Evolutionary conservation across 306 rosid genomes (phyloP).

Genomic region (Notholithocarpus densiflorus): DNA sequence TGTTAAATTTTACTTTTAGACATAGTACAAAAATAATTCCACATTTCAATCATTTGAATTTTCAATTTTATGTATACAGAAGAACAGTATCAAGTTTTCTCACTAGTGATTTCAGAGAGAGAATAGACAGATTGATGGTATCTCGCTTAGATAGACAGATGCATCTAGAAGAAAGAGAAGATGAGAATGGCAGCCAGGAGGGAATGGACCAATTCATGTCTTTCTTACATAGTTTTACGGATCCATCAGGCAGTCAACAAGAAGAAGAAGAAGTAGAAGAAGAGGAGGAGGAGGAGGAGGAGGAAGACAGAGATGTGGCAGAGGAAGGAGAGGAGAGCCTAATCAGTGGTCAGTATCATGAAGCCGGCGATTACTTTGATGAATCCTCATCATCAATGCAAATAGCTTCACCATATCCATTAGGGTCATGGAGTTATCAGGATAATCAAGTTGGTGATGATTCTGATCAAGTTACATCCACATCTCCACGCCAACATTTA

Average conservation of each 20-base stretch:
- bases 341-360: slow-evolving; percentile 36
- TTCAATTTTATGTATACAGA: slow-evolving; percentile 38
- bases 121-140: slow-evolving; percentile 68
- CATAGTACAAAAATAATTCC: not conserved
- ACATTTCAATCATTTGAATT: slow-evolving; percentile 15
- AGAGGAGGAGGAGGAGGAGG: slow-evolving; percentile 38
- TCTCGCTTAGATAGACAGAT: slow-evolving; percentile 52
- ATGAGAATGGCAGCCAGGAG: slow-evolving; percentile 30
- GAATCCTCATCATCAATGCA: slow-evolving; percentile 39
- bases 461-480: slow-evolving; percentile 40
- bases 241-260: slow-evolving; percentile 7
- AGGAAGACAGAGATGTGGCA: slow-evolving; percentile 8
- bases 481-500: slow-evolving; percentile 43
- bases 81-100: slow-evolving; percentile 77
- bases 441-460: slow-evolving; percentile 66
- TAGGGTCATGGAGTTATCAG: slow-evolving; percentile 60
- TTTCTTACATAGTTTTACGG: slow-evolving; percentile 25
- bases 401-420: slow-evolving; percentile 39
- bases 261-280: slow-evolving; percentile 17
- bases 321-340: slow-evolving; percentile 28
- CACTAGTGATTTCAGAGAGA: slow-evolving; percentile 60
- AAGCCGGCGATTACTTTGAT: slow-evolving; percentile 43
- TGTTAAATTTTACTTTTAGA: not conserved
- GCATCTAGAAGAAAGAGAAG: slow-evolving; percentile 22
- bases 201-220: slow-evolving; percentile 23